These are phyloP conservation scores for Russula griseocarnosa DNA, from an alignment of 768 basidiomycete species.

Conservation along the genomic window DNA sequence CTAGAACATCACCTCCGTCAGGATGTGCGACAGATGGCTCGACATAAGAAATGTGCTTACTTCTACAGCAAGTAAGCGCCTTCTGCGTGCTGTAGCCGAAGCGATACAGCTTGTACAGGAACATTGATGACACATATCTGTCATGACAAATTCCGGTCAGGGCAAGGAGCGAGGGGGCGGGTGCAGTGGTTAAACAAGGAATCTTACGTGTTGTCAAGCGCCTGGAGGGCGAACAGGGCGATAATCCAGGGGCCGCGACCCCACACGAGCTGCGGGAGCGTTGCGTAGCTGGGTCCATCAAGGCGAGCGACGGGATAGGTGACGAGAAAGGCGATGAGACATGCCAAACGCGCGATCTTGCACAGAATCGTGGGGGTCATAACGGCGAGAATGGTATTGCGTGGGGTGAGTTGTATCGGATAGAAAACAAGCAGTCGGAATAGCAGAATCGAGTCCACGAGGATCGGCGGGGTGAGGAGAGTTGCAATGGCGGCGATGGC, in stretches of 20 bases:
- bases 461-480: slow-evolving; percentile 23
- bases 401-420: slow-evolving; percentile 25
- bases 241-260: slow-evolving; percentile 24
- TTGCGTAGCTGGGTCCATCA: slow-evolving; percentile 7
- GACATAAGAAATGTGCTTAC: slow-evolving; percentile 1
- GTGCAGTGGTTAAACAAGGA: background rate
- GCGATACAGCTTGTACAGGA: slow-evolving; percentile 26
- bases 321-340: slow-evolving; percentile 21
- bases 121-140: slow-evolving; percentile 25
- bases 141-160: background rate
- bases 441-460: slow-evolving; percentile 24
- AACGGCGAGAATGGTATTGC: slow-evolving; percentile 13
- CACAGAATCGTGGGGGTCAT: slow-evolving; percentile 9
- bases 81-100: slow-evolving; percentile 21
- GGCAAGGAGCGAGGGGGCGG: background rate
- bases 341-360: slow-evolving; percentile 22
- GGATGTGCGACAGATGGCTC: background rate
- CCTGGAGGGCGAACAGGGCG: slow-evolving; percentile 23
- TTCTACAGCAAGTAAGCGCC: slow-evolving; percentile 3
- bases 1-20: slow-evolving; percentile 7
- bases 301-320: slow-evolving; percentile 19
- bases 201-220: slow-evolving; percentile 24
- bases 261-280: slow-evolving; percentile 21
- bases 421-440: slow-evolving; percentile 27
- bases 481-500: slow-evolving; percentile 6